A percentile compares a stretch with the other conserved stretches of the same genome.
Evolutionary conservation across 352 stramenopile genomes (phyloP).

Genomic region (Pythium sukuiense): DNA sequence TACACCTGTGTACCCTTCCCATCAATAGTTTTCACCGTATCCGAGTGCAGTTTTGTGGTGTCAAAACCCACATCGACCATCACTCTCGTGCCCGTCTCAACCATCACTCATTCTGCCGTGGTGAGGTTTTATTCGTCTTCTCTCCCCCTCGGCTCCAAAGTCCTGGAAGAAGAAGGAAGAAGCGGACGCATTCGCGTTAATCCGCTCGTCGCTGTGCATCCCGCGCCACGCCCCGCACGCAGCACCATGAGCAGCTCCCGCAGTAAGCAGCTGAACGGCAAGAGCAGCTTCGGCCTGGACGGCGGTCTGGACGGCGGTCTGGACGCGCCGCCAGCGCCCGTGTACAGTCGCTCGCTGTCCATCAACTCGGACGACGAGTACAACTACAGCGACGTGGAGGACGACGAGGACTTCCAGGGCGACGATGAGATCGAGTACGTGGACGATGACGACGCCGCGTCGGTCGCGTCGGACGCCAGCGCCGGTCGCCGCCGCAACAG

Average conservation of each 20-base stretch:
- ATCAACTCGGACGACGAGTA: constrained; percentile 78
- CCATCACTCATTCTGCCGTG: neutral
- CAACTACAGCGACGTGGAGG: constrained; percentile 79
- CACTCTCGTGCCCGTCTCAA: neutral
- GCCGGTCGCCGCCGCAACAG: constrained; percentile 18
- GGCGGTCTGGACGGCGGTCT: constrained; percentile 7
- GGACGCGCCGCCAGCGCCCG: constrained; percentile 7
- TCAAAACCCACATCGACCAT: neutral
- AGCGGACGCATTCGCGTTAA: too few relatives aligned
- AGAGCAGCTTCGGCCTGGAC: constrained; percentile 16
- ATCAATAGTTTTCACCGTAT: neutral
- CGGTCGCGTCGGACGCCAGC: constrained; percentile 29
- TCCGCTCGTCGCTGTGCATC: too few relatives aligned
- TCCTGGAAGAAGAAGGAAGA: neutral
- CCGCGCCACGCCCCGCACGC: constrained; percentile 7
- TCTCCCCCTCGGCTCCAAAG: neutral
- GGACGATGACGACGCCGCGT: constrained; percentile 63
- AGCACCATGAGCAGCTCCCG: constrained; percentile 5
- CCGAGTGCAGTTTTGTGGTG: neutral
- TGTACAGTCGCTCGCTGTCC: constrained; percentile 39
- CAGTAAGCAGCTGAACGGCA: neutral
- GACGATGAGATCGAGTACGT: constrained; percentile 55
- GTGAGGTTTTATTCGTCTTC: neutral
- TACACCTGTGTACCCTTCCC: neutral
- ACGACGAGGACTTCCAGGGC: constrained; percentile 44